phyloP scores from a whole-genome alignment of 352 stramenopile genomes.

The Phytophthora hybrid region DNA sequence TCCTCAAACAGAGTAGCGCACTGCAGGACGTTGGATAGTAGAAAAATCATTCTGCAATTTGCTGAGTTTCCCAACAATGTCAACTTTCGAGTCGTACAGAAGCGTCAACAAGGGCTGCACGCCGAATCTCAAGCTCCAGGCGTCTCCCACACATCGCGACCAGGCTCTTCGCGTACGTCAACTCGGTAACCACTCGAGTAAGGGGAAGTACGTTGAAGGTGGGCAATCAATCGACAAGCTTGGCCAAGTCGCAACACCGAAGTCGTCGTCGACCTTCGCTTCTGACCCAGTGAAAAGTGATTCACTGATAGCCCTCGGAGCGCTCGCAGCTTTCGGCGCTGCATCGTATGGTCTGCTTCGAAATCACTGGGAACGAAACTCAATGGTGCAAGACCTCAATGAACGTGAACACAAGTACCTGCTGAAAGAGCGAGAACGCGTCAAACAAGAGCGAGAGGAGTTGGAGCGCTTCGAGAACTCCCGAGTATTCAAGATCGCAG shows the following conservation, averaged over 20 bases:
- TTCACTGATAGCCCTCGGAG: constrained; percentile 6
- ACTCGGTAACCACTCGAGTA: neutral
- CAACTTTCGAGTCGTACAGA: neutral
- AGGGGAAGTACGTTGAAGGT: neutral
- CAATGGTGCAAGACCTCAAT: constrained; percentile 4
- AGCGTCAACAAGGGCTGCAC: constrained; percentile 1
- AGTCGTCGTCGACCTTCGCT: neutral
- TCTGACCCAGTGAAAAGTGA: neutral
- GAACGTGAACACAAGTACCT: neutral
- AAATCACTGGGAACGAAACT: constrained; percentile 12
- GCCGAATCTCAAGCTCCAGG: neutral
- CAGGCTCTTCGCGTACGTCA: neutral
- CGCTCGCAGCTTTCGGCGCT: constrained; percentile 14
- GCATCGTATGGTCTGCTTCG: constrained; percentile 15
- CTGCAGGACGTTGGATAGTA: neutral
- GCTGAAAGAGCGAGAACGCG: neutral
- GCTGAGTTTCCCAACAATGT: constrained; percentile 6
- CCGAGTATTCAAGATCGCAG: neutral
- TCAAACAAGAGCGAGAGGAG: neutral
- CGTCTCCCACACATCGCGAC: neutral
- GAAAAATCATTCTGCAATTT: constrained; percentile 4
- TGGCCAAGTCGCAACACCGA: neutral
- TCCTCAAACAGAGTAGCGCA: neutral
- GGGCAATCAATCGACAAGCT: neutral
- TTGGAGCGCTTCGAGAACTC: neutral